Conservation (phyloP, 169 alveolate species). For the Plasmodium yoelii region DNA sequence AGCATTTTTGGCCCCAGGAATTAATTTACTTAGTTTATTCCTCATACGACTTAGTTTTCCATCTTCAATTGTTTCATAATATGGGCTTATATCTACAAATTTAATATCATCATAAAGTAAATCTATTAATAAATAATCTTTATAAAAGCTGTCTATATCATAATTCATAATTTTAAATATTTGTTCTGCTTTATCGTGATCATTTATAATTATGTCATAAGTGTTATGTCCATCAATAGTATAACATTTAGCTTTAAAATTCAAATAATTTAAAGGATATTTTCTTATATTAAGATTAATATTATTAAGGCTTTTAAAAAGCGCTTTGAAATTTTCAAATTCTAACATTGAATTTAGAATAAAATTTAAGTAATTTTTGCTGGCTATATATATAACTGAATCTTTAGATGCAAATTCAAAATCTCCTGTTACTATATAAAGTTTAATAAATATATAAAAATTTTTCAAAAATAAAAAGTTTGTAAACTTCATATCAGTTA, state of each 20-base stretch:
- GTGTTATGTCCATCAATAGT: slow-evolving; percentile 35
- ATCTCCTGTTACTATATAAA: slow-evolving; percentile 70
- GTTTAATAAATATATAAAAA: slow-evolving; percentile 38
- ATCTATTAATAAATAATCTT: slow-evolving; percentile 30
- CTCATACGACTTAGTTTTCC: not conserved
- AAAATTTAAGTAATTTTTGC: slow-evolving; percentile 55
- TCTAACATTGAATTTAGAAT: slow-evolving; percentile 51
- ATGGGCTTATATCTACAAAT: slow-evolving; percentile 6
- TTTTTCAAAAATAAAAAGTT: slow-evolving; percentile 63
- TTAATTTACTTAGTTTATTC: not conserved
- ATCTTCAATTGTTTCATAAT: slow-evolving; percentile 15
- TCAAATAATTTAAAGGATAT: slow-evolving; percentile 27
- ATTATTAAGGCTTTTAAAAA: slow-evolving; percentile 16
- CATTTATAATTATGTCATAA: slow-evolving; percentile 5
- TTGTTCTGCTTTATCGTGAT: slow-evolving; percentile 1
- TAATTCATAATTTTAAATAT: slow-evolving; percentile 5
- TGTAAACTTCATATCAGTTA: slow-evolving; percentile 75
- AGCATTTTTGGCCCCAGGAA: slow-evolving; percentile 17
- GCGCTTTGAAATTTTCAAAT: slow-evolving; percentile 53
- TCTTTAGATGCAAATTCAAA: slow-evolving; percentile 19
- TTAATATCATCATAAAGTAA: slow-evolving; percentile 57
- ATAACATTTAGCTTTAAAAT: slow-evolving; percentile 39
- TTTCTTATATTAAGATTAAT: slow-evolving; percentile 3
- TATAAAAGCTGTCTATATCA: slow-evolving; percentile 24
- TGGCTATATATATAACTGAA: slow-evolving; percentile 34